Percentiles rank a stretch among this genome's conserved stretches.
phyloP scores from a whole-genome alignment of 2,329 filamentous ascomycete species.

The Scytalidium lignicola region DNA sequence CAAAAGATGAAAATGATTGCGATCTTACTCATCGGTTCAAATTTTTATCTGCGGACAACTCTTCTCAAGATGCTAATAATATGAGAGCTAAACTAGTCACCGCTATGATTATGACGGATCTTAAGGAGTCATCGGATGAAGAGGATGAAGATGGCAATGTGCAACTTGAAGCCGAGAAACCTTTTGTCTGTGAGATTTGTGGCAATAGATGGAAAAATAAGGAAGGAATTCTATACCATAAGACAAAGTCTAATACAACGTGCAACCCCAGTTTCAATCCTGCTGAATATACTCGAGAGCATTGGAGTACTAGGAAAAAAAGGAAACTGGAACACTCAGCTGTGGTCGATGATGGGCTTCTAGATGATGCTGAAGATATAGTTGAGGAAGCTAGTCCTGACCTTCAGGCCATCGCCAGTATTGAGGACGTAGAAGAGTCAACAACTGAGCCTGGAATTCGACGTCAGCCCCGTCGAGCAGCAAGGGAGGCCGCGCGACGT shows the following conservation, averaged over 20 bases:
- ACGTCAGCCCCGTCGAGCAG: not conserved
- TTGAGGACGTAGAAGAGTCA: not conserved
- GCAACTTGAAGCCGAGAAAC: slow-evolving; percentile 15
- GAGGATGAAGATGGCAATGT: slow-evolving; percentile 6
- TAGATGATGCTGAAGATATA: not conserved
- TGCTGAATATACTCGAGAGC: not conserved
- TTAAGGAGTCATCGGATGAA: slow-evolving; percentile 6
- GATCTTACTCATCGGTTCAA: slow-evolving; percentile 19
- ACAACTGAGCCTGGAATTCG: not conserved
- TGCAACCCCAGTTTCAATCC: slow-evolving; percentile 27
- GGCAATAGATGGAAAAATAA: slow-evolving; percentile 24
- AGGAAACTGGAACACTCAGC: not conserved
- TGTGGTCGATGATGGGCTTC: not conserved
- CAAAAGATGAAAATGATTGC: slow-evolving; percentile 5
- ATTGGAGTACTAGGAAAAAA: slow-evolving; percentile 2
- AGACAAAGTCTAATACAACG: slow-evolving; percentile 21
- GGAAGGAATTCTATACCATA: slow-evolving; percentile 28
- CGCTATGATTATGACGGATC: slow-evolving; percentile 9
- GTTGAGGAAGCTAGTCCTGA: not conserved
- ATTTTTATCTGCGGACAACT: slow-evolving; percentile 10
- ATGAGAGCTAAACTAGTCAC: slow-evolving; percentile 24
- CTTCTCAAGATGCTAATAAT: slow-evolving; percentile 14
- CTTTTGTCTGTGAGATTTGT: slow-evolving; percentile 25
- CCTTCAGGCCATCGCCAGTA: not conserved
- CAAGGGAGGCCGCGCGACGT: not conserved